phyloP scores from a whole-genome alignment of 1,284 basidiomycete genomes.

The Heterobasidion occidentale region DNA sequence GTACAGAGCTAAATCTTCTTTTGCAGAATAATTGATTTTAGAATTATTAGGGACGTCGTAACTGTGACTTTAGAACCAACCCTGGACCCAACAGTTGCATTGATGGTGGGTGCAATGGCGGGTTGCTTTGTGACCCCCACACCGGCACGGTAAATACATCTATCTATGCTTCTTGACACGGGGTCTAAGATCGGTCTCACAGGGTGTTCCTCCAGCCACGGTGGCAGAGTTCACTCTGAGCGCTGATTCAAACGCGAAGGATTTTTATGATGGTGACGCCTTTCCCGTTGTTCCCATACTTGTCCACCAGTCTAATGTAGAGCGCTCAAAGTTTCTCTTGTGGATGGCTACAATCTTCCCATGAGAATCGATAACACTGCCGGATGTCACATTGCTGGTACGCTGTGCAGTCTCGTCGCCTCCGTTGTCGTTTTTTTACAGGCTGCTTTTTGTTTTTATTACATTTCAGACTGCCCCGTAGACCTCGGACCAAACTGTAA shows the following conservation, averaged over 20 bases:
- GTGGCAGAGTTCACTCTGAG: conserved; percentile 37
- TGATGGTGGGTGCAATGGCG: conserved; percentile 19
- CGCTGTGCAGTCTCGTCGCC: too few species aligned
- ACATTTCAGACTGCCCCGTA: conserved; percentile 33
- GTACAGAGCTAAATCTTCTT: background rate
- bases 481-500: conserved; percentile 27
- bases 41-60: conserved; percentile 21
- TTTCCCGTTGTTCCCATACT: background rate
- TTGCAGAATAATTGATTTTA: background rate
- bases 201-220: conserved; percentile 38
- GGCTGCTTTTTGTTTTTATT: conserved; percentile 8
- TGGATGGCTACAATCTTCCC: conserved; percentile 39
- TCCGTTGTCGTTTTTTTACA: too few species aligned
- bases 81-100: conserved; percentile 16
- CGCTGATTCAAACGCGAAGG: conserved; percentile 16
- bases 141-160: conserved; percentile 12
- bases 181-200: background rate
- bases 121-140: conserved; percentile 13
- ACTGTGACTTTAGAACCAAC: conserved; percentile 29
- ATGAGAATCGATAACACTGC: conserved; percentile 42
- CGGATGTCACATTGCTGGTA: conserved; percentile 33
- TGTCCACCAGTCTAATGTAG: background rate
- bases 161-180: background rate
- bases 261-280: conserved; percentile 33
- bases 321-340: background rate